Percentiles rank a stretch among this genome's conserved stretches.
phyloP scores from a whole-genome alignment of 805 yeast species.

The Candida corydali region DNA sequence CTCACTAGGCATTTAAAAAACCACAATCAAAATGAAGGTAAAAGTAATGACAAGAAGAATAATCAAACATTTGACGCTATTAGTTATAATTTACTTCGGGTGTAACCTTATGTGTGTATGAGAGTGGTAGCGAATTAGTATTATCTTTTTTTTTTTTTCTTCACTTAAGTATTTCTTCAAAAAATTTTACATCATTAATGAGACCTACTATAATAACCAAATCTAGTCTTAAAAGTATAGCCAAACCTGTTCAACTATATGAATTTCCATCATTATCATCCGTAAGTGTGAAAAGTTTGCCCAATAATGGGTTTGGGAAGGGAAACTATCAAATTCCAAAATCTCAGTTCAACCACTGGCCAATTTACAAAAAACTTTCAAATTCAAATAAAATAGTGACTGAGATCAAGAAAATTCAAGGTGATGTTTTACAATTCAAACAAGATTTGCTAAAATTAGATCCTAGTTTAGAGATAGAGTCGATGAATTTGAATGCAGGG shows the following conservation, averaged over 20 bases:
- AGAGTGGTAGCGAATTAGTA: background rate
- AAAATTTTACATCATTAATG: background rate
- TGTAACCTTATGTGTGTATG: background rate
- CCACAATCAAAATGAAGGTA: conserved; percentile 4
- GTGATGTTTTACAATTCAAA: conserved; percentile 63
- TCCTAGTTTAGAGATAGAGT: conserved; percentile 40
- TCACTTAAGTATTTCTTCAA: too few species aligned
- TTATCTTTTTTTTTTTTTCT: background rate
- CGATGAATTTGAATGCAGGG: conserved; percentile 31
- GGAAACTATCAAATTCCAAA: conserved; percentile 43
- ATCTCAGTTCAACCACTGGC: conserved; percentile 64
- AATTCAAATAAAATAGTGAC: conserved; percentile 60
- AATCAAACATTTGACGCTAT: background rate
- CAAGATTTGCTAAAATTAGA: conserved; percentile 55
- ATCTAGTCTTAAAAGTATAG: background rate
- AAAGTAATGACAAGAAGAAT: background rate
- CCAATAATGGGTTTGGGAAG: conserved; percentile 31
- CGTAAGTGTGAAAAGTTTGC: conserved; percentile 20
- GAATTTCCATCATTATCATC: conserved; percentile 26
- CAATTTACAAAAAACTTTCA: conserved; percentile 72
- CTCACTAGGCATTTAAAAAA: conserved; percentile 13
- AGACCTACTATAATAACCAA: conserved; percentile 3
- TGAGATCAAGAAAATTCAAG: conserved; percentile 66
- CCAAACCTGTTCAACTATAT: background rate
- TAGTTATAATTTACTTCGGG: background rate